Base-by-base conservation (phyloP, 441 rosid species). In the Populus trichocarpa region DNA sequence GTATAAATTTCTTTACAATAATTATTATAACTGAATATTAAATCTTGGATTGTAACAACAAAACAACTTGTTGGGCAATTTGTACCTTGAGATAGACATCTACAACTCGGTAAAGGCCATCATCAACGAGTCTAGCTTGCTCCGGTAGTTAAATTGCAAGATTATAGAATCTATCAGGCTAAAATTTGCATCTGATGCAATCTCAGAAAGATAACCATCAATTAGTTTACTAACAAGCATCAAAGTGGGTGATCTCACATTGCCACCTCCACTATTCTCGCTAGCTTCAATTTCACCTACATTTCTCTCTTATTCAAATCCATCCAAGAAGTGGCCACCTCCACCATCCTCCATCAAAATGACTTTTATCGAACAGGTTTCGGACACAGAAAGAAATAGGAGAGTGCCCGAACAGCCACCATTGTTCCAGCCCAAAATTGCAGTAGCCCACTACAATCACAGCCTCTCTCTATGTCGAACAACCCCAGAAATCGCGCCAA, bases 71-170 rank as follows among this genome's bases (percentile, higher is more conserved):
- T 5, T 42, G 50, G 50, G 14, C 3, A 25, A 23, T 32, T 64
- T n/a, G 3, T 89, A 96, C 99, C 98, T 94, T 96, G 53, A 96
- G 90, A 82, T 91, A 94, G 65, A 96, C 90, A 87, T 96, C 98
- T 72, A 89, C 90, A 25, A 97, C 97, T 6, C 98, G 93, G 79
- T 96, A 91, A 23, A 96, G 92, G 38, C 98, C 97, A 16, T 96
- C 98, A 53, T 96, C 97, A 78, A 90, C 86, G 30, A 90, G 97
- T 77, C 99, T 88, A 38, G 98, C 91, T 59, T 90, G 87, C 33
- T 92, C 98, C 22, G 98, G 99, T 67, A 93, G 85, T 71, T 97
- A 84, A 77, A 90, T 86, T 6, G 95, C 94, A 70, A 96, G 89
- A 32, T 95, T 89, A 81, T 89, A 92, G 85, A 96, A 96, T 85